Conservation (phyloP, 73 alveolate genomes). For the Stentor coeruleus region DNA sequence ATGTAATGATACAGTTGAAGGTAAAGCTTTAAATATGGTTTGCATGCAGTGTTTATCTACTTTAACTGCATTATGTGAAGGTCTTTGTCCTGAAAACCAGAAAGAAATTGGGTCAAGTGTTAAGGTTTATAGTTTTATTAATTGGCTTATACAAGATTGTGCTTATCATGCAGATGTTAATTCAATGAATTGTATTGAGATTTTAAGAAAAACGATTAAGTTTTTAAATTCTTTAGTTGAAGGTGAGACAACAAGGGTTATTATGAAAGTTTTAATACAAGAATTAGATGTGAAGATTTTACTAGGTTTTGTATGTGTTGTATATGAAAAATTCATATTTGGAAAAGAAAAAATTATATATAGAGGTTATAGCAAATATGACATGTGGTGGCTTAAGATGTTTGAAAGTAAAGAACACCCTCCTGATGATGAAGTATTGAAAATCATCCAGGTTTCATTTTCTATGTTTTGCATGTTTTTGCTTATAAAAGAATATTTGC, state of each 20-base stretch:
- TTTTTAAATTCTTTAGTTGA: neutral
- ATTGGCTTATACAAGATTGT: constrained; percentile 33
- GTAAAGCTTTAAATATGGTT: constrained; percentile 20
- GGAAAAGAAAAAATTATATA: neutral
- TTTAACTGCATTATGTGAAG: constrained; percentile 78
- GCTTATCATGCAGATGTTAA: neutral
- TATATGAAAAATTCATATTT: neutral
- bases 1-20: neutral
- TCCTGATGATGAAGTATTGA: neutral
- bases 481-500: neutral
- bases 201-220: neutral
- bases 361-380: neutral
- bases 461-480: neutral
- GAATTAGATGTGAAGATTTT: neutral
- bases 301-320: neutral
- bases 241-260: neutral
- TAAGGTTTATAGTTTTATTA: constrained; percentile 49
- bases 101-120: constrained; percentile 54
- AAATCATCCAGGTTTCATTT: constrained; percentile 14
- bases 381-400: neutral
- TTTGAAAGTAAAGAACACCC: neutral
- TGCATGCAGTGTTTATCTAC: constrained; percentile 64
- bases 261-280: neutral
- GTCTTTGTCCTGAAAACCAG: constrained; percentile 86
- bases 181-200: neutral